These are phyloP conservation scores for Fistulinella cinereoalba DNA, from an alignment of 1,284 basidiomycete genomes.

Conservation along the genomic window DNA sequence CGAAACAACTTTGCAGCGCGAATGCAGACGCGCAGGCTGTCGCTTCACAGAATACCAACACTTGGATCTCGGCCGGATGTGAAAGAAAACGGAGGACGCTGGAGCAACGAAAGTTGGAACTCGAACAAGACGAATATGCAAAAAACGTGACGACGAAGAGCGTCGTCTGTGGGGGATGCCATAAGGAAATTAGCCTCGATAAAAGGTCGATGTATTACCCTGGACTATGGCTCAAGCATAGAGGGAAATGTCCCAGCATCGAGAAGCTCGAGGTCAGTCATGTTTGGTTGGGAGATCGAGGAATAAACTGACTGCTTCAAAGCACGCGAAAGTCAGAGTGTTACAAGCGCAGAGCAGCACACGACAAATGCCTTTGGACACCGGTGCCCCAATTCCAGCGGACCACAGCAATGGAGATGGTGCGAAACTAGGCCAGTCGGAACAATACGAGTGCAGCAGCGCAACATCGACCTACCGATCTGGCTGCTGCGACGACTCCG, in stretches of 20 bases:
- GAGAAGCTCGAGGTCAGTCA: conserved; percentile 29
- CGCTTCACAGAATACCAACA: not conserved
- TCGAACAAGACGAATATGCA: conserved; percentile 32
- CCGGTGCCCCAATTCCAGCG: too few species aligned
- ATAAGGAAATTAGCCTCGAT: conserved; percentile 32
- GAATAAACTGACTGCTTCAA: conserved; percentile 12
- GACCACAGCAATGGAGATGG: too few species aligned
- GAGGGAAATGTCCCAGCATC: conserved; percentile 23
- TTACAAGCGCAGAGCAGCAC: not conserved
- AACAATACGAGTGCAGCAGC: too few species aligned
- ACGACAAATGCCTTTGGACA: too few species aligned
- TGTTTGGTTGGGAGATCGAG: not conserved
- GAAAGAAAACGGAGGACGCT: conserved; percentile 31
- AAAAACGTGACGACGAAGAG: conserved; percentile 24
- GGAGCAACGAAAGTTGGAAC: conserved; percentile 25
- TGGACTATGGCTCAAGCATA: conserved; percentile 31
- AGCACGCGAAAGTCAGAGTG: conserved; percentile 16
- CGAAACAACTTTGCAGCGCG: conserved; percentile 3
- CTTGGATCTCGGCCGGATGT: conserved; percentile 20
- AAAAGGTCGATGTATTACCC: conserved; percentile 36
- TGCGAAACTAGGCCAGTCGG: too few species aligned
- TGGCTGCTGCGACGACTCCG: not conserved
- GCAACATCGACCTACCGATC: conserved; percentile 3
- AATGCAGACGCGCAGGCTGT: not conserved
- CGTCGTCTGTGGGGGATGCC: conserved; percentile 26